Base-by-base conservation (phyloP, 768 basidiomycete species). In the Paxillus involutus region DNA sequence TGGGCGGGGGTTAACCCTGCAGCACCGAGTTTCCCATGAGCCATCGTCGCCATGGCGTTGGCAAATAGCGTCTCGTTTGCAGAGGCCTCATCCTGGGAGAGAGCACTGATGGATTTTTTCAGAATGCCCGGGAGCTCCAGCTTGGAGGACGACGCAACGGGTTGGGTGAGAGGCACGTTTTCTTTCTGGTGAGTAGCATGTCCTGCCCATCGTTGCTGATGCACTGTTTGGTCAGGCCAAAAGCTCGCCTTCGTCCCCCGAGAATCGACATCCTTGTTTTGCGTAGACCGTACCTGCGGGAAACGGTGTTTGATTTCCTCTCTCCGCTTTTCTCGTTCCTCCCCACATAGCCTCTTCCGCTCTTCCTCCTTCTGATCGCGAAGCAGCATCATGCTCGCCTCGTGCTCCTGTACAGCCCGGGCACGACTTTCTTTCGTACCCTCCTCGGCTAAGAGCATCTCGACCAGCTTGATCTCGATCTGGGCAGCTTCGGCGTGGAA, bases 311-410 rank as follows among this genome's bases (percentile, higher is more conserved):
- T 52, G 0, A 63, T 52, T 37, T 70, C 64, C 36, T 60, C 29
- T 16, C 54, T 53, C 9, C 68, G 63, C 24, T 46, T 65, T 12
- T 70, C 70, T 0, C 69, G 63, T 26, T 70, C 69, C 49, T 64
- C 57, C 0, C 60, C 64, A 6, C 66, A 70, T 9, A 64, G 66
- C 32, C 45, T 62, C 60, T 70, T 70, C 33, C 70, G 66, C 12
- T 68, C 64, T 13, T 66, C 58, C 39, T 70, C 69, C 53, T 70
- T 70, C 7, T 65, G 66, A 16, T 71, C 69, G 32, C 69, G 68
- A 26, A 70, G 65, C 8, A 52, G 62, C 61, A 70, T 64, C 69
- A 70, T 70, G 53, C 51, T 62, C 37, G 67, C 46, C 46, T 70
- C 70, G 51, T 70, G 70, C 29, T 64, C 69, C 49, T 70, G 70